Conservation (phyloP, 768 basidiomycete genomes). For the Xerocomus spinulosus region DNA sequence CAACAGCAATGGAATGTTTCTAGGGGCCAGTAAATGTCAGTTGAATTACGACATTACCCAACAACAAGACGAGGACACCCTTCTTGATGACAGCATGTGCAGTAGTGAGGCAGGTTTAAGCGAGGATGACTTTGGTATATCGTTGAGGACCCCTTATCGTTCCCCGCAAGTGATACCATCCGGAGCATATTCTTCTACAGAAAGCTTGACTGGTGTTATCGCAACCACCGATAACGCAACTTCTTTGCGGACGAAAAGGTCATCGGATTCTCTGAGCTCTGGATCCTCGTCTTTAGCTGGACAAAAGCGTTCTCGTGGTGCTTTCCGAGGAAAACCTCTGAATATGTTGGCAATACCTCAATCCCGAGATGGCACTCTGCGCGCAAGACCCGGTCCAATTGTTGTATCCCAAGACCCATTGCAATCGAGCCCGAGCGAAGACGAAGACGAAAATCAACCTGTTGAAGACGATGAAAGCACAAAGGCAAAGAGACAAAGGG, state of each 20-base stretch:
- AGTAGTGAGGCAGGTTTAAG: constrained; percentile 25
- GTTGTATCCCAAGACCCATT: constrained; percentile 9
- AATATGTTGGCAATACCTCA: constrained; percentile 5
- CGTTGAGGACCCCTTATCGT: constrained; percentile 58
- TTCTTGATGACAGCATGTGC: constrained; percentile 23
- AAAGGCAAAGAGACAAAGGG: constrained; percentile 23
- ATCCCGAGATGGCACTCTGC: constrained; percentile 24
- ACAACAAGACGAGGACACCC: constrained; percentile 18
- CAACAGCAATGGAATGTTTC: constrained; percentile 39
- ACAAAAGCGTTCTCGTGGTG: constrained; percentile 36
- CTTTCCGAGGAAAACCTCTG: constrained; percentile 3
- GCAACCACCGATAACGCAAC: constrained; percentile 38
- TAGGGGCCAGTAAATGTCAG: constrained; percentile 37
- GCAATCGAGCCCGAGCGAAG: constrained; percentile 22
- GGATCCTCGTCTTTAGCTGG: constrained; percentile 37
- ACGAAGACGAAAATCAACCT: constrained; percentile 15
- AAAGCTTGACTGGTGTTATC: constrained; percentile 30
- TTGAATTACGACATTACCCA: constrained; percentile 1
- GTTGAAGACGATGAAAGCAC: constrained; percentile 4
- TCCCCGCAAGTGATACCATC: constrained; percentile 19
- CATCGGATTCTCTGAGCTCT: constrained; percentile 41
- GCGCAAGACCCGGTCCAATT: constrained; percentile 16
- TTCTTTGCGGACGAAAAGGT: constrained; percentile 36
- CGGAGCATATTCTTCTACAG: constrained; percentile 23
- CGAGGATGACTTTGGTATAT: constrained; percentile 61